These are phyloP conservation scores for Yamadazyma sp. DNA, from an alignment of 1,139 yeast genomes.

Conservation along the genomic window DNA sequence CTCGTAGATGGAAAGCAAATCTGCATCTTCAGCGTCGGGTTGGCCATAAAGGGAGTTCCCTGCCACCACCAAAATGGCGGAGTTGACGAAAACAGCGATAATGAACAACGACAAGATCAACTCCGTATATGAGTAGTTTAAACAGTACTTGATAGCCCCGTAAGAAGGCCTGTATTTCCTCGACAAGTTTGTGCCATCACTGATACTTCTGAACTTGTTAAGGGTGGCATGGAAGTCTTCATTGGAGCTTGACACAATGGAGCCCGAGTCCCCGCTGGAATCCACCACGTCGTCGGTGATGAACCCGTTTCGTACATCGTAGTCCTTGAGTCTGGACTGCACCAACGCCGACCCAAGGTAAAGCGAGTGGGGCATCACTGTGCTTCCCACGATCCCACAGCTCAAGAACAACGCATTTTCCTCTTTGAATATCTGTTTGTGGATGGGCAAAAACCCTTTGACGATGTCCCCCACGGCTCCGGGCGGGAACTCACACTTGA, in stretches of 20 bases:
- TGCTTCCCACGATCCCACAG: constrained; percentile 76
- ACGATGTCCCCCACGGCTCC: constrained; percentile 40
- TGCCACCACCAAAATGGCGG: constrained; percentile 73
- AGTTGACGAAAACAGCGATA: constrained; percentile 75
- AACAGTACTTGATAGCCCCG: constrained; percentile 62
- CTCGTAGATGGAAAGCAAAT: constrained; percentile 66
- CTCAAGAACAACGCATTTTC: constrained; percentile 64
- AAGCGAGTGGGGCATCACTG: constrained; percentile 82
- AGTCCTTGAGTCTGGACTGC: constrained; percentile 69
- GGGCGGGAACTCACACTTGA: constrained; percentile 46
- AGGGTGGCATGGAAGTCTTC: constrained; percentile 25
- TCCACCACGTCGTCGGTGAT: constrained; percentile 8
- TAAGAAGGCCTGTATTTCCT: constrained; percentile 58
- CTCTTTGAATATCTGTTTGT: constrained; percentile 47
- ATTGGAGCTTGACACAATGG: constrained; percentile 8
- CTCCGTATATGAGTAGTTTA: constrained; percentile 67
- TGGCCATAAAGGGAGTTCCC: constrained; percentile 72
- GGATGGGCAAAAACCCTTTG: constrained; percentile 60
- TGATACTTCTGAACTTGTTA: constrained; percentile 31
- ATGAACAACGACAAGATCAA: constrained; percentile 66
- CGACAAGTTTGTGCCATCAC: constrained; percentile 35
- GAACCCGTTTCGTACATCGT: constrained; percentile 50
- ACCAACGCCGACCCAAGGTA: constrained; percentile 76
- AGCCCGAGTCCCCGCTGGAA: constrained; percentile 3
- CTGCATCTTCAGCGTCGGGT: constrained; percentile 69